Base-by-base conservation (phyloP, 345 rosid genomes). In the Excoecaria cochinchinensis region DNA sequence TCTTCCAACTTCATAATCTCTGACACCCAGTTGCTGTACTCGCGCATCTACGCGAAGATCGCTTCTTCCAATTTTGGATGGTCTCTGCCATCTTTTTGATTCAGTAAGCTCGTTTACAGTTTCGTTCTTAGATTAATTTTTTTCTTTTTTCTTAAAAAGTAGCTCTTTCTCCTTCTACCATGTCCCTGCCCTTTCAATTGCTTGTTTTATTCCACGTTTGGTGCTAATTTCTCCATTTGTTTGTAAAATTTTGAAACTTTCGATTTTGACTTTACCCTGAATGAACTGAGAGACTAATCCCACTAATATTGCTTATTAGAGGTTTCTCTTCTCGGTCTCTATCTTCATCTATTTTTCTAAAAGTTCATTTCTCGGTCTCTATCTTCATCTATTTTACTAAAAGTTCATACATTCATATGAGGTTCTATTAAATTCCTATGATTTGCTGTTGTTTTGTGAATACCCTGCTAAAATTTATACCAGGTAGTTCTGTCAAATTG, bases 91-190 rank as follows among this genome's bases (percentile, higher is more conserved):
- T 12, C 46, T 38, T 21, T 51, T 50, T 51, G 50, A 63, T 63
- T 74, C 70, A 74, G 76, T 74, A 64, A 74, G 76, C 62, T 64
- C 44, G 9, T n/a, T 52, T 38, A 5, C 25, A 47, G 4, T 68
- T 68, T 68, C 4, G 10, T 10, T 12, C 50, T 65, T 38, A 21
- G n/a, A 63, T 58, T 56, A 47, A 31, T n/a, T 70, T 39, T 4
- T 17, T 11, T 52, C 25, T 14, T 4, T 19, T 19, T 17, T 17
- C 10, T 57, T 24, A 3, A n/a, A 42, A 3, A 4, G 6, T 4
- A 9, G 22, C n/a, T 65, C 8, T 14, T 19, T 46, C 12, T 65
- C 21, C 6, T 17, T 40, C 48, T 44, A 5, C 48, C 48, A 44
- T 44, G 10, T 44, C 9, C 48, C 48, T 44, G 48, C 48, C 48